These are phyloP conservation scores for Jatropha multifida DNA, from an alignment of 441 rosid species.

Conservation along the genomic window DNA sequence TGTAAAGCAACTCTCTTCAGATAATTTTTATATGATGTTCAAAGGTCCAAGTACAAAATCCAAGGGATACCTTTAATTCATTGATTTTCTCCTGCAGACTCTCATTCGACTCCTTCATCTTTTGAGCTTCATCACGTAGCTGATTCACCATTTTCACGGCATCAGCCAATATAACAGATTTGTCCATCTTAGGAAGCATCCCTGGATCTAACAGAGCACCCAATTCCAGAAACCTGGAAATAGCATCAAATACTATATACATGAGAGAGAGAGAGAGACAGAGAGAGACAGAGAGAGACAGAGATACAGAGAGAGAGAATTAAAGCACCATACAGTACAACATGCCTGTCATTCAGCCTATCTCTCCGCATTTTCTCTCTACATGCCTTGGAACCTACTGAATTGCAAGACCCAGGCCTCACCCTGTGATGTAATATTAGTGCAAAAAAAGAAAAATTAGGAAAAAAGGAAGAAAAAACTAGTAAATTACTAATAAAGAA, in stretches of 20 bases:
- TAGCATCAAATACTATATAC: conserved; percentile 17
- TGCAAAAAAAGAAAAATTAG: background rate
- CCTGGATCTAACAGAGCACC: conserved; percentile 63
- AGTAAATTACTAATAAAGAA: background rate
- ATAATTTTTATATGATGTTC: background rate
- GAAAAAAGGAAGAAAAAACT: background rate
- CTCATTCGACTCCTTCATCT: conserved; percentile 52
- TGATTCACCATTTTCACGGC: conserved; percentile 61
- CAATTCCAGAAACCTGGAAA: conserved; percentile 63
- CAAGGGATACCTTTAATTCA: conserved; percentile 58
- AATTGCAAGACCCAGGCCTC: conserved; percentile 40
- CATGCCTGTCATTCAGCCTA: conserved; percentile 64
- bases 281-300: background rate
- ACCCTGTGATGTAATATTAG: conserved; percentile 29
- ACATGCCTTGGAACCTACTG: conserved; percentile 64
- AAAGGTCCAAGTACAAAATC: conserved; percentile 6
- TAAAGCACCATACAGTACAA: conserved; percentile 16
- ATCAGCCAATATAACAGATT: conserved; percentile 52
- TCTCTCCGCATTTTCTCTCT: conserved; percentile 67
- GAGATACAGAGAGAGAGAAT: background rate
- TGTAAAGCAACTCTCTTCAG: background rate
- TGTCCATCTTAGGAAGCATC: conserved; percentile 56
- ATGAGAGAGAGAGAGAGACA: background rate
- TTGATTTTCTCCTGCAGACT: conserved; percentile 55
- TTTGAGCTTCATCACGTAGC: conserved; percentile 54